Base-by-base conservation (phyloP, 352 stramenopile genomes). In the Aphanomyces euteiches region DNA sequence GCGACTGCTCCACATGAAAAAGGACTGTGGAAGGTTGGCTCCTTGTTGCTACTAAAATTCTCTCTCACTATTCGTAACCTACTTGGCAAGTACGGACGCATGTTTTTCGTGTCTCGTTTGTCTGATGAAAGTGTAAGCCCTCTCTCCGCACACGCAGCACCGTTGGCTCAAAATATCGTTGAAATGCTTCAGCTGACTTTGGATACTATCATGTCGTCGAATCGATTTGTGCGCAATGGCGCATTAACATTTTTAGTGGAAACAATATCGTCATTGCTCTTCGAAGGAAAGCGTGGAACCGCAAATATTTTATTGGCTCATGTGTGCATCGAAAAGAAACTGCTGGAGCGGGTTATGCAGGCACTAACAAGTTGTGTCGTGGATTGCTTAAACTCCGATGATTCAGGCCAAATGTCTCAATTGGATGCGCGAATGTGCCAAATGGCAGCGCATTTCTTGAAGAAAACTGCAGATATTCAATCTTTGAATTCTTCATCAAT, bases 1-100 rank as follows among this genome's bases (percentile, higher is more conserved):
- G 43, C 17, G 17, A 41, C 8, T 3, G 8, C 63, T 8, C 28
- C 41, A 19, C 12, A 67, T 3, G 21, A n/a, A 15, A 28, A 39
- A 28, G 78, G 79, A 5, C 37, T 93, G n/a, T 94, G 86, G 85
- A 93, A 93, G 77, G 73, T 94, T 58, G 85, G 83, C 5, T 92
- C 85, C 15, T 54, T 95, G 13, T 69, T 95, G 12, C 72, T 94
- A 47, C 73, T 95, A 19, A 87, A 87, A 21, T 95, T 94, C 73
- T 83, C 81, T 10, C 56, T 92, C 7, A 87, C 85, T 17, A 83
- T 87, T 71, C 81, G 88, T 28, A 84, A 76, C 10, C 74, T 95
- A 10, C 70, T 93, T 47, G 73, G 77, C 48, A 78, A 75, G 47
- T 90, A 89, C 54, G 82, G 77, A 15, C 92, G 92, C 54, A 79